Base-by-base conservation (phyloP, 768 basidiomycete genomes). In the Auriscalpium vulgare region DNA sequence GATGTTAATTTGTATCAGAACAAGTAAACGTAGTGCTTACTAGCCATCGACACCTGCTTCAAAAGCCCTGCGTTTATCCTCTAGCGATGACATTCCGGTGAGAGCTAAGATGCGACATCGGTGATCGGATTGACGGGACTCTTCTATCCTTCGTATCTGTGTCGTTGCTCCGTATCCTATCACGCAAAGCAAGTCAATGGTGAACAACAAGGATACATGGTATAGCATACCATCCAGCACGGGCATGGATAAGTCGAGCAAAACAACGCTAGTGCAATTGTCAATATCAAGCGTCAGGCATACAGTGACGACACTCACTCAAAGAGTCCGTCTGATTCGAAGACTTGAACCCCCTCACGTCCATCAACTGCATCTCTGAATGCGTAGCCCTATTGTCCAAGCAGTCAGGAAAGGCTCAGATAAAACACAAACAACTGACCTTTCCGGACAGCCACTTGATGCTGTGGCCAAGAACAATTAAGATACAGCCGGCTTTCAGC, bases 21-120 rank as follows among this genome's bases (percentile, higher is more conserved):
- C 50, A 43, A 43, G 40, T 0, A 43, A 43, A 29, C 29, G 29
- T 37, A 17, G 36, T 47, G 84, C 91, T 61, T 66, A 95, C 92
- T 95, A 95, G 73, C 95, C 94, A 61, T 97, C 91, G 51, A 97
- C 92, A 0, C 95, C 95, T 51, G 89, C 90, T 47, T 90, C 86
- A 60, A 95, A 95, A 1, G 95, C 95, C 62, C 82, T 79, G 21
- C 90, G 79, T 68, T 95, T 95, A 68, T 97, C 92, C 66, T 97
- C 95, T 5, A 89, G 70, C 8, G 94, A 91, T 16, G 95, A 95
- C 84, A 92, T 87, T 19, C 95, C 95, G 1, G 94, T 97, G 56
- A 97, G 72, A 4, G 94, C 95, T 47, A 97, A 74, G 51, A 97
- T 94, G 56, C 83, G 78, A 17, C 80, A 71, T 8, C 47, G 38